Evolutionary conservation across 2,329 filamentous ascomycete species (phyloP).

Genomic region (Trichoderma pleuroti): DNA sequence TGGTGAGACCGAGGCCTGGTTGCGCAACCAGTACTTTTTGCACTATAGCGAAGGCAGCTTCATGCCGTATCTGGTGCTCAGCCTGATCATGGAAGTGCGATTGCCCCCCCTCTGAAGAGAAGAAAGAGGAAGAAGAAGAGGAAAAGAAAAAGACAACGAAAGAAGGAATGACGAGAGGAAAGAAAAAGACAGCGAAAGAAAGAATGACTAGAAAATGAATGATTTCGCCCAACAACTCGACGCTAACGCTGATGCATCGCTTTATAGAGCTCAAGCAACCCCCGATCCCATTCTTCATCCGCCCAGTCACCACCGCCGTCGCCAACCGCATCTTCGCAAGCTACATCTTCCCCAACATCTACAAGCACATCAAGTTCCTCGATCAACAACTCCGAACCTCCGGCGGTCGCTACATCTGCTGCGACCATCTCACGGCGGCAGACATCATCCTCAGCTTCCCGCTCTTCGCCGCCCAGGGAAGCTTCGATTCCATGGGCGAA

Average conservation of each 20-base stretch:
- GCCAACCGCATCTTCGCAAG: slow-evolving; percentile 39
- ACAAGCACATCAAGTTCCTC: slow-evolving; percentile 47
- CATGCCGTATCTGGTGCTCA: slow-evolving; percentile 67
- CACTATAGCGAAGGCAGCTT: slow-evolving; percentile 84
- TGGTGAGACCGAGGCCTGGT: slow-evolving; percentile 59
- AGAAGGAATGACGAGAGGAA: not conserved
- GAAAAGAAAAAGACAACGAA: not conserved
- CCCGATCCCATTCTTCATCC: slow-evolving; percentile 50
- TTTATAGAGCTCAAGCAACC: slow-evolving; percentile 43
- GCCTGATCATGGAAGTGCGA: slow-evolving; percentile 56
- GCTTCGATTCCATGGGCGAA: slow-evolving; percentile 39
- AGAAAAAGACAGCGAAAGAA: not conserved
- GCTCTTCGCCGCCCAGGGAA: slow-evolving; percentile 42
- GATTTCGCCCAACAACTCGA: not conserved
- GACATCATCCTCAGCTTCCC: slow-evolving; percentile 54
- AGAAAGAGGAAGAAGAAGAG: not conserved
- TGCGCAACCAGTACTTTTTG: slow-evolving; percentile 65
- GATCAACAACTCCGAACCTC: slow-evolving; percentile 48
- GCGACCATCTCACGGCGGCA: slow-evolving; percentile 46
- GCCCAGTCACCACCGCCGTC: slow-evolving; percentile 48
- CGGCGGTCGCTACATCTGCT: slow-evolving; percentile 47
- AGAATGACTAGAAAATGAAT: not conserved
- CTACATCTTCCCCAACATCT: slow-evolving; percentile 47
- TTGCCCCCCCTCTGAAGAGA: not conserved
- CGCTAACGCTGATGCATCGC: not conserved